phyloP scores from a whole-genome alignment of 768 basidiomycete species.

The Russula griseocarnosa region DNA sequence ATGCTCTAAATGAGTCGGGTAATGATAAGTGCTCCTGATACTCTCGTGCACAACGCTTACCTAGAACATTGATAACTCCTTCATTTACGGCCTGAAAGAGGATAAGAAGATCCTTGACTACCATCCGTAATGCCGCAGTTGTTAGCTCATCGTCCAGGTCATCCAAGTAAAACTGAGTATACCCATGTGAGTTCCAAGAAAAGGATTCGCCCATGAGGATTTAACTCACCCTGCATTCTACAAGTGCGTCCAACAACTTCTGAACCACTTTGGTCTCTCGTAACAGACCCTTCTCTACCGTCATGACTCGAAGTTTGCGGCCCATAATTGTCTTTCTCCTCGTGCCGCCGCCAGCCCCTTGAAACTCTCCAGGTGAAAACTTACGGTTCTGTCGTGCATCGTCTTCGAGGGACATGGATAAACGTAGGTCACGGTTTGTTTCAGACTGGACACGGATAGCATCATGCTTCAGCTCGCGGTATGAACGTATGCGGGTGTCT shows the following conservation, averaged over 20 bases:
- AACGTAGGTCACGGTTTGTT: constrained; percentile 79
- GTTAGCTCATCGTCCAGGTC: constrained; percentile 90
- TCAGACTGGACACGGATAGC: constrained; percentile 92
- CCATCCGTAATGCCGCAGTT: constrained; percentile 82
- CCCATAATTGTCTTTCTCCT: constrained; percentile 78
- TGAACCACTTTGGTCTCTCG: constrained; percentile 91
- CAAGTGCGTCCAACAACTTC: constrained; percentile 79
- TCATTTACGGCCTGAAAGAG: constrained; percentile 97
- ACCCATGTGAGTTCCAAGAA: constrained; percentile 2
- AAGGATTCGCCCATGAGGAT: background rate
- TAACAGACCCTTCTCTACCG: constrained; percentile 92
- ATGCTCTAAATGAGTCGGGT: constrained; percentile 54
- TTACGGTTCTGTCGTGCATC: constrained; percentile 33
- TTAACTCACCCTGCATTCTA: constrained; percentile 71
- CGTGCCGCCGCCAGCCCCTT: background rate
- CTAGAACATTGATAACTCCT: constrained; percentile 80
- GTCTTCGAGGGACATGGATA: constrained; percentile 60
- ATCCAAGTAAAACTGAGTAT: constrained; percentile 81
- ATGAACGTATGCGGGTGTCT: constrained; percentile 82
- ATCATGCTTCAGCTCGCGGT: constrained; percentile 89
- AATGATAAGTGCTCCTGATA: constrained; percentile 30
- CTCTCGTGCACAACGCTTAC: constrained; percentile 42
- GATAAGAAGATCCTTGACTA: constrained; percentile 93
- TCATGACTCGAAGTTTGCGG: constrained; percentile 82
- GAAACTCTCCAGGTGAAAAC: constrained; percentile 24